Evolutionary conservation across 108 stramenopile species (phyloP), one percentile per base, ranked within the genome.

Genomic region (Fragilaria radians): DNA sequence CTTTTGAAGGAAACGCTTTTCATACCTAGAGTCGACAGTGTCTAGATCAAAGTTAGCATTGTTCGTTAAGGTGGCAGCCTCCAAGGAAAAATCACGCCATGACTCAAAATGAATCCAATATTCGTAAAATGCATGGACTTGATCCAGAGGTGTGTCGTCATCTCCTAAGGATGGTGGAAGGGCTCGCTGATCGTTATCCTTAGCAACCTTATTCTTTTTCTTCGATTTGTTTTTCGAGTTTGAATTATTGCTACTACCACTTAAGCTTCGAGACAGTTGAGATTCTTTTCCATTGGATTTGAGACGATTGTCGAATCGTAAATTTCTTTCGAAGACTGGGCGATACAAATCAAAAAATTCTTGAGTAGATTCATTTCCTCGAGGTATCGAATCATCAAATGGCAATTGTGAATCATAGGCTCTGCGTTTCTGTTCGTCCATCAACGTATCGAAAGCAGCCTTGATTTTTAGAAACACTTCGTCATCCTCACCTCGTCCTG

Each of bases 1-100:
- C 68, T 97, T 95, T 77, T 88, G 78, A 88, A 96, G 94, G 95
- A 95, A 98, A 29, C 99, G 70, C 61, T 97, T 96, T 67, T 99
- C 97, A 57, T 94, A 93, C 2, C 99, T 79, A 51, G 67, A 78
- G 36, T 86, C 89, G 19, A 96, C 99, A 50, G 81, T 80, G 25
- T 98, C 96, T 29, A 80, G 50, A 59, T 90, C 83, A 34, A 74
- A 51, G 28, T 80, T 66, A 4, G 73, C 67, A 63, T 96, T 77
- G 48, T 94, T 95, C 21, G 87, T 85, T 9, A 81, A 51, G 26
- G 79, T 78, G 30, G 77, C 46, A 17, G 92, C 92, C 33, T 88
- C 73, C 5, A 88, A 52, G 0, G 88, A 82, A 66, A 96, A 97
- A 61, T 99, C 99, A 34, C 99, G 67, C 97, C 97, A 98, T 17